Base-by-base conservation (phyloP, 2,329 filamentous ascomycete genomes). In the Plenodomus biglobosus region DNA sequence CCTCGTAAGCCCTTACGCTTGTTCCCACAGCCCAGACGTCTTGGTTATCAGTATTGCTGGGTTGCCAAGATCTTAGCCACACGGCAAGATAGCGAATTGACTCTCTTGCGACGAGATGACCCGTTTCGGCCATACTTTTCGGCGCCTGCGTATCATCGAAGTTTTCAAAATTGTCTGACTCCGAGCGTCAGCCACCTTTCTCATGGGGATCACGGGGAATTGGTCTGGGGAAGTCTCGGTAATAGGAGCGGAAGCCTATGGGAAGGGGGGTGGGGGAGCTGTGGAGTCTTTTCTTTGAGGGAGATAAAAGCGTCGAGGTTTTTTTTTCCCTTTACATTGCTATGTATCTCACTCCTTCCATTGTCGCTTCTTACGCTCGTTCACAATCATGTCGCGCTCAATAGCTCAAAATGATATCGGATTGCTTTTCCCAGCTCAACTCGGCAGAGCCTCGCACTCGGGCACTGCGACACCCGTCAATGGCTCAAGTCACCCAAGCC, bases 381-480 rank as follows among this genome's bases (percentile, higher is more conserved):
- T 32, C 8, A 32, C 3, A 3, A 32, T 15, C 8, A 32, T 32
- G 27, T 32, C 27, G 27, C 27, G 13, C 27, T 3, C 27, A 3
- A 32, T 32, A 6, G 7, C 27, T 10, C 15, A 6, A 15, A 7
- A 32, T 11, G 27, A 32, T 11, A 32, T 32, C 27, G 15, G 15
- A 32, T 8, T 32, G 27, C 27, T 24, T 34, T 35, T 36, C 11
- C 38, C 38, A 42, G 35, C 38, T 44, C 36, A 42, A 10, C 39
- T 30, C 44, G 18, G 38, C 16, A 40, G 27, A 48, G 37, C 49
- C 44, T 44, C 44, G 42, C 47, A 49, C 50, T 42, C 36, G 41
- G 38, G 8, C 19, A 38, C 47, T 24, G 47, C 47, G 49, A 42
- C 51, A 52, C 54, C 52, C 36, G 22, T 19, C 38, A 46, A 46